Percentiles rank a stretch among this genome's conserved stretches.
phyloP scores from a whole-genome alignment of 306 rosid genomes.

The Glycyrrhiza uralensis region DNA sequence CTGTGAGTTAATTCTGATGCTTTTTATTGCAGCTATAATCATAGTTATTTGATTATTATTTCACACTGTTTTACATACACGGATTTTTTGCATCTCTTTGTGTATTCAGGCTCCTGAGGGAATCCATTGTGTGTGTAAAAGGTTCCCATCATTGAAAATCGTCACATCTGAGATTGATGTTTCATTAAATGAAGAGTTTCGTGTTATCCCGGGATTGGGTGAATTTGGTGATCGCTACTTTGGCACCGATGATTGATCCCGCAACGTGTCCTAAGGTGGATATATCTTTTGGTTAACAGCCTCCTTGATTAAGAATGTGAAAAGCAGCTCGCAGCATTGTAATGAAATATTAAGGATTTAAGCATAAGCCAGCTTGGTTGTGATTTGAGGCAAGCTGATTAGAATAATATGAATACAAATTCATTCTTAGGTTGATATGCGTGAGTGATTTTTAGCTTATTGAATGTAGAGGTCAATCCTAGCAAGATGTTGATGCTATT shows the following conservation, averaged over 20 bases:
- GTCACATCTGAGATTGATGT: constrained; percentile 96
- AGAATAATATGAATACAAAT: constrained; percentile 12
- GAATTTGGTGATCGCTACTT: constrained; percentile 97
- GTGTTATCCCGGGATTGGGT: constrained; percentile 90
- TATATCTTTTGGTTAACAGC: not conserved
- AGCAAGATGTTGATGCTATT: not conserved
- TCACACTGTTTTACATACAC: not conserved
- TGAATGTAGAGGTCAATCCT: constrained; percentile 4
- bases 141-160: constrained; percentile 83
- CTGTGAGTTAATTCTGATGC: constrained; percentile 58
- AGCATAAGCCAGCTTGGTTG: constrained; percentile 4
- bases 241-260: constrained; percentile 68
- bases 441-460: not conserved
- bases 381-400: not conserved
- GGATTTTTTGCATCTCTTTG: not conserved
- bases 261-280: not conserved
- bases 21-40: not conserved
- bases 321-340: constrained; percentile 6
- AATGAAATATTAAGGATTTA: constrained; percentile 20
- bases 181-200: constrained; percentile 70
- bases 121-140: constrained; percentile 80
- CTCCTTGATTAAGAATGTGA: constrained; percentile 14
- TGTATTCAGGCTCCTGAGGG: constrained; percentile 90
- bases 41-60: not conserved
- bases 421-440: not conserved